Conservation (phyloP, 2,329 filamentous ascomycete genomes). For the Fusarium torulosum region DNA sequence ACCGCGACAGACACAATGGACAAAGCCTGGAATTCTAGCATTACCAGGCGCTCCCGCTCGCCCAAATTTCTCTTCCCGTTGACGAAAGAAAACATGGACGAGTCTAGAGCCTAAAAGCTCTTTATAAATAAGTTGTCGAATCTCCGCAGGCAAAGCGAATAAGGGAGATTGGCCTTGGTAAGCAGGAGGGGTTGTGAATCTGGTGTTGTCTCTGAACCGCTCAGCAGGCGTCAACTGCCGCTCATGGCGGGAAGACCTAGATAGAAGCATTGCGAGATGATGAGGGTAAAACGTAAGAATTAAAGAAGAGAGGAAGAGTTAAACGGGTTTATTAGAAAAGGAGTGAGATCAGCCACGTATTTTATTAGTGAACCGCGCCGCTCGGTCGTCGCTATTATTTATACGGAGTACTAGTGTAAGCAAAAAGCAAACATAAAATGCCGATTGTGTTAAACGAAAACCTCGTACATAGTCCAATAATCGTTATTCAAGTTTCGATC, state of each 20-base stretch:
- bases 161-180: neutral
- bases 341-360: neutral
- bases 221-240: neutral
- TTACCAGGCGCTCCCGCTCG: neutral
- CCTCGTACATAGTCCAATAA: too few species aligned
- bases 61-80: neutral
- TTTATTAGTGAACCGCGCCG: neutral
- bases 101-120: neutral
- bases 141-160: neutral
- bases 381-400: neutral
- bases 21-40: neutral
- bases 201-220: neutral
- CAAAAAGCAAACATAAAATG: neutral
- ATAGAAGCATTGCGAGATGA: neutral
- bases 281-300: neutral
- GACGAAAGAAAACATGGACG: slow-evolving; percentile 3
- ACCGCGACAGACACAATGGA: slow-evolving; percentile 4
- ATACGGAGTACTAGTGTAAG: neutral
- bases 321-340: neutral
- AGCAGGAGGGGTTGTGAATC: neutral
- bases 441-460: neutral
- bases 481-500: neutral
- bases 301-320: neutral
- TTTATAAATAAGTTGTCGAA: neutral
- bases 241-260: neutral